Base-by-base conservation (phyloP, 2,329 filamentous ascomycete genomes). In the Microcera coccophila region DNA sequence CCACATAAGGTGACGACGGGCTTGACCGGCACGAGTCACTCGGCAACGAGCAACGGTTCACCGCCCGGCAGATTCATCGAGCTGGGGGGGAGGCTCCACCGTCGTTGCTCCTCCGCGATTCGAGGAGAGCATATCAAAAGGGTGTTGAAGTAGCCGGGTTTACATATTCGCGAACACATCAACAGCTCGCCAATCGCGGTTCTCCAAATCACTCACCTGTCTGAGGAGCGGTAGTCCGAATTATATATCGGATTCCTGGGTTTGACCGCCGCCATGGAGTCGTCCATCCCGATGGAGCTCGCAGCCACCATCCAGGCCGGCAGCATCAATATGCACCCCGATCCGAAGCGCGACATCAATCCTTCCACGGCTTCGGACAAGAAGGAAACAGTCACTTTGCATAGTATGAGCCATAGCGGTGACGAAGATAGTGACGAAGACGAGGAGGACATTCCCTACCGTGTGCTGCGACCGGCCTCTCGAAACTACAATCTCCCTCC, bases 241-340 rank as follows among this genome's bases (percentile, higher is more conserved):
- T n/a, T n/a, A n/a, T n/a, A n/a, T n/a, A n/a, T n/a, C n/a, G n/a
- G n/a, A n/a, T n/a, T n/a, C n/a, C n/a, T n/a, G n/a, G n/a, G n/a
- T n/a, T n/a, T n/a, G n/a, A n/a, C n/a, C n/a, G n/a, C n/a, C n/a
- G n/a, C n/a, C 45, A 85, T 85, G 24, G 67, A 69, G 20, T 74
- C 77, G n/a, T n/a, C n/a, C n/a, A 64, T 79, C 15, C 75, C 81
- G 19, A 67, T 81, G 18, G 81, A 93, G 62, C 69, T 91, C 44
- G 86, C 87, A 35, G 86, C 87, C 58, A 85, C 85, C 24, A 72
- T 95, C 52, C 90, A 96, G 65, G 82, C 85, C 14, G 86, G 82
- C 24, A 86, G 85, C 60, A 84, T 95, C 68, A 84, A 87, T 49
- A 77, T 71, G 36, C 61, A 81, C 39, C 90, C 90, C 0, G 87